Conservation (phyloP, 768 basidiomycete genomes). For the Mycena latifolia region DNA sequence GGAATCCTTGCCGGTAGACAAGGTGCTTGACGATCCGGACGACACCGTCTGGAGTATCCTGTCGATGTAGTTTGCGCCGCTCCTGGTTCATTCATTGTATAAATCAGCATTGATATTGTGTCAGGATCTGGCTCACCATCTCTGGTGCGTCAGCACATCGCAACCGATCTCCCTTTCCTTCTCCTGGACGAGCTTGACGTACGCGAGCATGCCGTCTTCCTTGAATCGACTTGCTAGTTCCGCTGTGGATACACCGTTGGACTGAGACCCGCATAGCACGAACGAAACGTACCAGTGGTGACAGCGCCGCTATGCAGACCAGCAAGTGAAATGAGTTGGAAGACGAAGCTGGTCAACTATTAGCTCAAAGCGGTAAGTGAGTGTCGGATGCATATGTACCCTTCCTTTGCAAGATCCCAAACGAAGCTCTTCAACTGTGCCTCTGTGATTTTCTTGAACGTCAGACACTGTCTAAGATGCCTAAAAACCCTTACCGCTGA, state of each 20-base stretch:
- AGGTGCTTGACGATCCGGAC: conserved; percentile 91
- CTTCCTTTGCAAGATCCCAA: conserved; percentile 93
- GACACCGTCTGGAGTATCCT: conserved; percentile 86
- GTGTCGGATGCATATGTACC: conserved; percentile 57
- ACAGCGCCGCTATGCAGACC: conserved; percentile 91
- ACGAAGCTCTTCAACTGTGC: conserved; percentile 85
- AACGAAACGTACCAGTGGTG: conserved; percentile 67
- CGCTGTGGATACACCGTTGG: conserved; percentile 53
- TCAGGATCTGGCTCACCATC: conserved; percentile 69
- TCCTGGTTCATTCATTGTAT: conserved; percentile 60
- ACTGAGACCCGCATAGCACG: neutral
- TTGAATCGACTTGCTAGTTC: conserved; percentile 87
- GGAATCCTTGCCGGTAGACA: conserved; percentile 86
- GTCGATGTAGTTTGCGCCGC: conserved; percentile 93
- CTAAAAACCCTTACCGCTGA: conserved; percentile 60
- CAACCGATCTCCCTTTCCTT: conserved; percentile 91
- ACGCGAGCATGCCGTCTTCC: conserved; percentile 93
- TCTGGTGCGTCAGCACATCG: conserved; percentile 94
- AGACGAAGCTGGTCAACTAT: conserved; percentile 72
- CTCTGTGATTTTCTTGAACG: conserved; percentile 54
- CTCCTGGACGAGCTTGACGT: conserved; percentile 88
- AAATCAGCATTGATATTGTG: neutral
- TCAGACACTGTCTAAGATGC: neutral
- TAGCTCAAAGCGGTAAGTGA: neutral
- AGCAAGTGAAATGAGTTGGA: conserved; percentile 91